Evolutionary conservation across 768 basidiomycete species (phyloP).

Genomic region (Auricularia auricula-judae): DNA sequence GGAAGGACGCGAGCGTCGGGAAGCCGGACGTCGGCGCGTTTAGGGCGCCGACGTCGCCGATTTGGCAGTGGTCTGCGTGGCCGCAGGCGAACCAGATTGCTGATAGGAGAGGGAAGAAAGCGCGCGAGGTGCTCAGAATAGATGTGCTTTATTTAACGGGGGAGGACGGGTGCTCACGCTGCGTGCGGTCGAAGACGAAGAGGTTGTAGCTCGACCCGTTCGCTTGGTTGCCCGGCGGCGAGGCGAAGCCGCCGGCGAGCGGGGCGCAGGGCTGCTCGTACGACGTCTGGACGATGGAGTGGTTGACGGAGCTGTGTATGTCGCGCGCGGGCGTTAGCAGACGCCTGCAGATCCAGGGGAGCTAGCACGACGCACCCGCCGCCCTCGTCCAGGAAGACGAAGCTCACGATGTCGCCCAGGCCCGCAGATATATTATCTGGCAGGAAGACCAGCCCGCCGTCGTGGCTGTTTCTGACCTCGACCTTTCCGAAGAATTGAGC

Average conservation of each 20-base stretch:
- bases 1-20: not conserved
- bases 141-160: not conserved
- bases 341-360: not conserved
- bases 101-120: not conserved
- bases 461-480: conserved; percentile 27
- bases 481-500: conserved; percentile 13
- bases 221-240: conserved; percentile 9
- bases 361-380: conserved; percentile 25
- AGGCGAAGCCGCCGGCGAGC: conserved; percentile 38
- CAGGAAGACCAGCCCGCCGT: conserved; percentile 31
- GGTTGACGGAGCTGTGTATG: conserved; percentile 34
- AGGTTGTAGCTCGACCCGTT: not conserved
- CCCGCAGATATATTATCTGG: conserved; percentile 31
- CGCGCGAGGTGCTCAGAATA: not conserved
- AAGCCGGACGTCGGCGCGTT: not conserved
- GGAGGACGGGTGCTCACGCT: not conserved
- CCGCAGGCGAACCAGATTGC: not conserved
- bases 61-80: not conserved
- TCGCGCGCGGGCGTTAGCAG: not conserved
- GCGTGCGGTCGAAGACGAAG: not conserved
- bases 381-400: conserved; percentile 25
- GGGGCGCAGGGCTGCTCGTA: conserved; percentile 36
- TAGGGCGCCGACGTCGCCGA: not conserved
- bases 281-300: conserved; percentile 41
- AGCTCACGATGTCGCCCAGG: conserved; percentile 37